These are phyloP conservation scores for Beauveria caledonica DNA, from an alignment of 2,329 filamentous ascomycete genomes.

Conservation along the genomic window DNA sequence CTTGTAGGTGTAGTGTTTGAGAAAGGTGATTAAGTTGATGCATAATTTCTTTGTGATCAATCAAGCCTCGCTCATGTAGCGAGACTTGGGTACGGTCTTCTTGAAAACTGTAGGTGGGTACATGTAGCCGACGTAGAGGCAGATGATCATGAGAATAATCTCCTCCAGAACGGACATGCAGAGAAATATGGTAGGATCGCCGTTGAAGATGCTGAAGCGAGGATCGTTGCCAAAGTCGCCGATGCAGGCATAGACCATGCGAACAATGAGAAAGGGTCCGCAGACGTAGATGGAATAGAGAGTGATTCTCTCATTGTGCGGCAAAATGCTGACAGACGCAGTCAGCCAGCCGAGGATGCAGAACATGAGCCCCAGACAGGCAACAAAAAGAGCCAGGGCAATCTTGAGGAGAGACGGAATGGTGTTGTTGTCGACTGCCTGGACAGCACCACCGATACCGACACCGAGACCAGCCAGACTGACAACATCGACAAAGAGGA, in stretches of 20 bases:
- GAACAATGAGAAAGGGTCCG: slow-evolving; percentile 13
- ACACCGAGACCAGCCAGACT: slow-evolving; percentile 11
- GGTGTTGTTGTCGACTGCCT: slow-evolving; percentile 9
- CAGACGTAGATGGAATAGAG: slow-evolving; percentile 11
- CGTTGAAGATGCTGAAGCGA: slow-evolving; percentile 13
- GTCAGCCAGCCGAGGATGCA: slow-evolving; percentile 9
- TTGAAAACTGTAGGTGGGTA: slow-evolving; percentile 8
- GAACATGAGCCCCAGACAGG: slow-evolving; percentile 12
- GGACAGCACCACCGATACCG: slow-evolving; percentile 12
- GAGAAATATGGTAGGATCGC: slow-evolving; percentile 13
- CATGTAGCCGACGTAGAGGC: slow-evolving; percentile 11
- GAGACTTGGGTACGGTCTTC: not conserved
- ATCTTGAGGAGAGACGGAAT: slow-evolving; percentile 10
- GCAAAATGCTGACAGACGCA: not conserved
- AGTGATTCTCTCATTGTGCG: slow-evolving; percentile 10
- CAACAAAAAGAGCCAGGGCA: slow-evolving; percentile 13
- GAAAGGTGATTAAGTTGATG: too few relatives aligned
- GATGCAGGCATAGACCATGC: slow-evolving; percentile 13
- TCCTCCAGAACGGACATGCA: slow-evolving; percentile 14
- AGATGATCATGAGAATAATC: slow-evolving; percentile 13
- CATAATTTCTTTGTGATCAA: too few relatives aligned
- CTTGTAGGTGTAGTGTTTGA: not conserved
- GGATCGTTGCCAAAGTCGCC: slow-evolving; percentile 12
- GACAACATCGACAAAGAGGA: slow-evolving; percentile 7
- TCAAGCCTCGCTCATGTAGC: slow-evolving; percentile 4